Evolutionary conservation across 2,329 filamentous ascomycete genomes (phyloP), one percentile per base, ranked within the genome.

Genomic region (Fusarium austroafricanum): DNA sequence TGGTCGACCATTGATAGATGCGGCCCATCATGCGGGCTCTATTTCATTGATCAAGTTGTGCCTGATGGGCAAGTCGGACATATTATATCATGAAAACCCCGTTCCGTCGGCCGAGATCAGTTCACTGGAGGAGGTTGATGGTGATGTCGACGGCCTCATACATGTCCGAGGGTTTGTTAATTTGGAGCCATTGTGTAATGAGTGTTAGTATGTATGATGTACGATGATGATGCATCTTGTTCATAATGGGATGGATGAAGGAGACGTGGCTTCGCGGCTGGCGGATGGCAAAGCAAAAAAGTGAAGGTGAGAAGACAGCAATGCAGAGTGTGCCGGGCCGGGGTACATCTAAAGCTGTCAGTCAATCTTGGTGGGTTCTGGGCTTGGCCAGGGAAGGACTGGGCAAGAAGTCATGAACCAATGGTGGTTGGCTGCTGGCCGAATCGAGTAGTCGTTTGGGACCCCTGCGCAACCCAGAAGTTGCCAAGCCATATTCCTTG

Each of bases 401-500:
- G 58, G 51, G 53, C 59, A 54, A 53, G 50, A 56, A 60, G 21
- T 38, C 23, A 54, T 61, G 58, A 56, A 55, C 72, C 72, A 74
- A 74, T 73, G 61, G 61, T 56, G 67, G 54, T 60, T 53, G 46
- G 61, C 56, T 64, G 61, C 38, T 58, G 61, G 59, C 72, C 72
- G 42, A 74, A 74, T 74, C 68, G 71, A 74, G 72, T 73, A 74
- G 72, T 74, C 60, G 55, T 60, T 64, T 62, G 57, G 43, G 54
- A 71, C 53, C 71, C 71, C 53, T 73, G 71, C 56, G 42, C 29
- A 47, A 39, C 64, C 65, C 52, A 23, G 38, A 57, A 40, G 42
- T 28, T 49, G 55, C 55, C 37, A 45, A 47, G 21, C 50, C 21
- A 38, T n/a, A 29, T 39, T n/a, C 58, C 60, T 57, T 47, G 31